Base-by-base conservation (phyloP, 225 moss, liverwort and hornwort species). In the Neckera pumila region DNA sequence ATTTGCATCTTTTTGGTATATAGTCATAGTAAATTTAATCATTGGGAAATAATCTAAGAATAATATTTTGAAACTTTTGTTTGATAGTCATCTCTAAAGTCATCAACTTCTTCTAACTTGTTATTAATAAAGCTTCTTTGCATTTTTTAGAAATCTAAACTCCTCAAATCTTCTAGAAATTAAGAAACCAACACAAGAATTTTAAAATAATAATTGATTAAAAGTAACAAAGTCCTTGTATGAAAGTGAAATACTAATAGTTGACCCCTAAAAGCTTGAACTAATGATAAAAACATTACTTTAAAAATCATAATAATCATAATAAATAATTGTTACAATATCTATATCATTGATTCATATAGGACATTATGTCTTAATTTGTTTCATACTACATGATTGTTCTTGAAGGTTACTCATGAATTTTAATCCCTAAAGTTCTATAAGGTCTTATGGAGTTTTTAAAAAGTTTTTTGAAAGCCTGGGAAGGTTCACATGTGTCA, bases 371-470 rank as follows among this genome's bases (percentile, higher is more conserved):
- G 6, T 72, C 28, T 72, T n/a, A n/a, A n/a, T n/a, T 43, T 17
- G 5, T 6, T 72, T 72, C 6, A 16, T 43, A 43, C 17, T 42
- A 26, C 14, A 72, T 43, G 26, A 43, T 26, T 71, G 26, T 71
- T 43, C 26, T 9, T 9, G 8, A 25, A 40, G 8, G 2, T 16
- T 9, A 6, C 1, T 72, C 2, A 10, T 43, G 5, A 28, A 72
- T 43, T 43, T 12, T 7, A 38, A 12, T 15, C 2, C 3, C 3
- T 27, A 43, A 43, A 16, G 3, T 28, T 27, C 10, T 27, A 43
- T 27, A 42, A 16, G 6, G 0, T 72, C 6, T 9, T 27, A 2
- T 27, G 1, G 9, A 27, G 1, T 9, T 27, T 72, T 4, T 7
- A 12, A 49, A 49, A 49, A 49, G 3, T 3, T 47, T 47, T 8